Percentiles rank a stretch among this genome's conserved stretches.
Conservation (phyloP, 768 basidiomycete genomes). For the Rhizopogon vinicolor region DNA sequence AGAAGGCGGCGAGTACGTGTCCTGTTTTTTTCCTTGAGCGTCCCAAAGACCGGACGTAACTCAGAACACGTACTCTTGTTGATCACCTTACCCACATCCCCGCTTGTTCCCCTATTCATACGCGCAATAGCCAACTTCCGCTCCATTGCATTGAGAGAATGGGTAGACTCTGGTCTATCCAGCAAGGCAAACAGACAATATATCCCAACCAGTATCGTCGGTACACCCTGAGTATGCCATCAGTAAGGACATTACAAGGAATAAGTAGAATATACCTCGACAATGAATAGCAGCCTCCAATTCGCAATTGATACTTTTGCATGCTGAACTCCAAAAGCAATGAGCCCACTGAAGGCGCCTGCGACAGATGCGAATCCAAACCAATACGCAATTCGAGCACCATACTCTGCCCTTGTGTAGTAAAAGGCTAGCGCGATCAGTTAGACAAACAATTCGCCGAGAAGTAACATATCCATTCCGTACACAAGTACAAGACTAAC, state of each 20-base stretch:
- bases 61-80: constrained; percentile 42
- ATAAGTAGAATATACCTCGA: constrained; percentile 40
- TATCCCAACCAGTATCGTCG: constrained; percentile 53
- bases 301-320: neutral
- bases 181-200: constrained; percentile 49
- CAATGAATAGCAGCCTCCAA: constrained; percentile 44
- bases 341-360: constrained; percentile 26
- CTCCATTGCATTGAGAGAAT: constrained; percentile 41
- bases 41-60: neutral
- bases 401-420: constrained; percentile 62
- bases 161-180: constrained; percentile 59
- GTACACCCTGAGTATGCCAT: constrained; percentile 41
- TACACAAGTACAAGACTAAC: constrained; percentile 11
- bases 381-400: constrained; percentile 61
- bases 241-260: neutral
- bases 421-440: constrained; percentile 47
- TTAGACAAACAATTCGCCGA: constrained; percentile 14
- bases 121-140: constrained; percentile 54
- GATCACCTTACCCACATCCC: constrained; percentile 53
- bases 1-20: constrained; percentile 52
- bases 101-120: constrained; percentile 55
- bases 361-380: constrained; percentile 74
- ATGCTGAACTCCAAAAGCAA: constrained; percentile 21
- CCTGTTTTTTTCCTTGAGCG: constrained; percentile 26
- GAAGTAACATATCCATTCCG: neutral